Percentiles rank a stretch among this genome's conserved stretches.
Evolutionary conservation across 1,284 basidiomycete genomes (phyloP).

Genomic region (Pterulicium gracile): DNA sequence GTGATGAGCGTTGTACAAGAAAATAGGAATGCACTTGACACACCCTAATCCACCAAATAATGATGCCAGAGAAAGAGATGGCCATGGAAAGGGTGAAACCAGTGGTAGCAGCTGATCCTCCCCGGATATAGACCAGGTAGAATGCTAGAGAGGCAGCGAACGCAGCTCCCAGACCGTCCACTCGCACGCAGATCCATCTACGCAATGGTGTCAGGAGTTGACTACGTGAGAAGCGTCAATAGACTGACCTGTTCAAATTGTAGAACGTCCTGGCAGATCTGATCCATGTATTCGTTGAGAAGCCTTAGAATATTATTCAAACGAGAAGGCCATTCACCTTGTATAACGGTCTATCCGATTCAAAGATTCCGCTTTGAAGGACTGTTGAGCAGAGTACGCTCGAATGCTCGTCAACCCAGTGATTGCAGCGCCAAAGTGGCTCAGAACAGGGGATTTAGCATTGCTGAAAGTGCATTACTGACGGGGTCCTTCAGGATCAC

Average conservation of each 20-base stretch:
- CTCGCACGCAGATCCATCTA: slow-evolving; percentile 46
- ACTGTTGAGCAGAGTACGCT: slow-evolving; percentile 41
- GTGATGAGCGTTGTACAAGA: not conserved
- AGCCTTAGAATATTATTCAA: not conserved
- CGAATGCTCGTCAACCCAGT: slow-evolving; percentile 56
- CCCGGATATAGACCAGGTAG: slow-evolving; percentile 38
- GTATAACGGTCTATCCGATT: slow-evolving; percentile 36
- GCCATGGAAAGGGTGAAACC: slow-evolving; percentile 48
- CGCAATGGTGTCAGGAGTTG: slow-evolving; percentile 7
- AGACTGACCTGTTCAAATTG: slow-evolving; percentile 38
- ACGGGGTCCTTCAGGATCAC: not conserved
- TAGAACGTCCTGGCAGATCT: slow-evolving; percentile 34
- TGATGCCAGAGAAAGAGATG: slow-evolving; percentile 45
- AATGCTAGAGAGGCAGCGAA: slow-evolving; percentile 43
- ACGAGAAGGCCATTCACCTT: slow-evolving; percentile 13
- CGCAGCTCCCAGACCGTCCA: slow-evolving; percentile 38
- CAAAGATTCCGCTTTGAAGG: slow-evolving; percentile 35
- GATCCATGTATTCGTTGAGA: too few relatives aligned
- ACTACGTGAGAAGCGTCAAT: slow-evolving; percentile 11
- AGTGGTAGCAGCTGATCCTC: slow-evolving; percentile 33
- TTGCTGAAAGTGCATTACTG: slow-evolving; percentile 14
- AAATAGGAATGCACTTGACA: not conserved
- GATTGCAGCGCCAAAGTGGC: slow-evolving; percentile 61
- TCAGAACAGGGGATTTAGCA: slow-evolving; percentile 54
- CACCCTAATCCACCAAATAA: slow-evolving; percentile 35